A percentile compares a stretch with the other conserved stretches of the same genome.
These are phyloP conservation scores for Moesziomyces aphidis DNA, from an alignment of 1,284 basidiomycete species.

Conservation along the genomic window DNA sequence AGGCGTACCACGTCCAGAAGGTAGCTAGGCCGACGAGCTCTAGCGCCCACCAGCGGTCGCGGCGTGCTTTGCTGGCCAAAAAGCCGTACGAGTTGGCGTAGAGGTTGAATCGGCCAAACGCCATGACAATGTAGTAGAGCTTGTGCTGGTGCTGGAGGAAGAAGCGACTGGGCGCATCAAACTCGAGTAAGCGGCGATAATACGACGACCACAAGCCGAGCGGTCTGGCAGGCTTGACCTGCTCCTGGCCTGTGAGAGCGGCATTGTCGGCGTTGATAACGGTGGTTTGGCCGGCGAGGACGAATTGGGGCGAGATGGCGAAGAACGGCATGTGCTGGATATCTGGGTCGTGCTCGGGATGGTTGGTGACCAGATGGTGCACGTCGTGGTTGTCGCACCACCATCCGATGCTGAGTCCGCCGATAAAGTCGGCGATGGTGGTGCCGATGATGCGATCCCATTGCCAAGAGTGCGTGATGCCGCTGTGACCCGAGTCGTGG, in stretches of 20 bases:
- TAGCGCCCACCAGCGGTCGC: constrained; percentile 68
- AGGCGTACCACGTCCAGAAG: constrained; percentile 85
- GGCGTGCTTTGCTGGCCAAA: constrained; percentile 73
- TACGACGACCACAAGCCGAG: constrained; percentile 85
- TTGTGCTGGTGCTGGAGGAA: constrained; percentile 87
- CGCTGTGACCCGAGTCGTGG: constrained; percentile 95
- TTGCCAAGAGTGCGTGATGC: constrained; percentile 88
- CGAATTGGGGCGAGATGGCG: constrained; percentile 87
- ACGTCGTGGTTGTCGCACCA: constrained; percentile 99
- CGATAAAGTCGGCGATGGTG: constrained; percentile 85
- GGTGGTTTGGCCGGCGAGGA: constrained; percentile 41
- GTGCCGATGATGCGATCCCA: constrained; percentile 84
- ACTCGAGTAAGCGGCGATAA: constrained; percentile 87
- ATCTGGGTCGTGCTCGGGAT: constrained; percentile 90
- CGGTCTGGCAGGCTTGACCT: constrained; percentile 8
- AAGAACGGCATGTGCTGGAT: constrained; percentile 97
- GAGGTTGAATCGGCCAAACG: constrained; percentile 93
- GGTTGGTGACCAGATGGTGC: constrained; percentile 96
- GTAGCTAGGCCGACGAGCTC: constrained; percentile 78
- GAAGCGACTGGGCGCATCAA: constrained; percentile 78
- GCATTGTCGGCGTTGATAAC: constrained; percentile 19
- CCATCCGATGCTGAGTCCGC: constrained; percentile 94
- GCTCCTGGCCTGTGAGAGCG: not conserved
- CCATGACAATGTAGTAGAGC: constrained; percentile 91
- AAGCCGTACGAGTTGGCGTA: constrained; percentile 88